Conservation (phyloP, 2,329 filamentous ascomycete species). For the Dryadomyces quercivorus region DNA sequence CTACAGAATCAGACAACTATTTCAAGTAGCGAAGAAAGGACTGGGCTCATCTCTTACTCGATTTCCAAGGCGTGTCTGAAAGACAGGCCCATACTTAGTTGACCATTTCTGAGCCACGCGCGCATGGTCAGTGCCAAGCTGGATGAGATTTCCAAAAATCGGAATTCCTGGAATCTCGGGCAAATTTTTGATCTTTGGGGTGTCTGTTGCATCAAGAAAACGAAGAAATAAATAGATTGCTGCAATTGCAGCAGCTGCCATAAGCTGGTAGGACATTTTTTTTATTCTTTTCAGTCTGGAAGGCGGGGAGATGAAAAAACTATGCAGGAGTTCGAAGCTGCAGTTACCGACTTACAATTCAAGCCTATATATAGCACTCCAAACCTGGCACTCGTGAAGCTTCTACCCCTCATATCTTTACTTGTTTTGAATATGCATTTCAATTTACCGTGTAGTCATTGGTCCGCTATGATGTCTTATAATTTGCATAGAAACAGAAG, state of each 20-base stretch:
- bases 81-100: conserved; percentile 49
- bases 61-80: conserved; percentile 57
- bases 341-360: background rate
- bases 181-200: conserved; percentile 46
- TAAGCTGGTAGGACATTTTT: background rate
- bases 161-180: conserved; percentile 50
- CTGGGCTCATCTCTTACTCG: conserved; percentile 21
- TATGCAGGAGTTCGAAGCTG: background rate
- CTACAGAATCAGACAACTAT: conserved; percentile 13
- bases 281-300: background rate
- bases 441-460: background rate
- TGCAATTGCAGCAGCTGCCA: background rate
- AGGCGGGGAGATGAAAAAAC: background rate
- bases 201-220: conserved; percentile 28
- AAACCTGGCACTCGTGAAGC: background rate
- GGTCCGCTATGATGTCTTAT: too few relatives aligned
- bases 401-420: background rate
- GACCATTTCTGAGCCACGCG: conserved; percentile 43
- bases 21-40: too few relatives aligned
- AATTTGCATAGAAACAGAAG: background rate
- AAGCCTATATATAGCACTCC: background rate
- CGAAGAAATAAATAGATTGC: background rate
- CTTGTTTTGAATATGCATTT: background rate
- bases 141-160: conserved; percentile 49
- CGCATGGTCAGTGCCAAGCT: conserved; percentile 46